A percentile compares a stretch with the other conserved stretches of the same genome.
Evolutionary conservation across 495 filamentous ascomycete species (phyloP).

Genomic region (Rostrohypoxylon terebratum): DNA sequence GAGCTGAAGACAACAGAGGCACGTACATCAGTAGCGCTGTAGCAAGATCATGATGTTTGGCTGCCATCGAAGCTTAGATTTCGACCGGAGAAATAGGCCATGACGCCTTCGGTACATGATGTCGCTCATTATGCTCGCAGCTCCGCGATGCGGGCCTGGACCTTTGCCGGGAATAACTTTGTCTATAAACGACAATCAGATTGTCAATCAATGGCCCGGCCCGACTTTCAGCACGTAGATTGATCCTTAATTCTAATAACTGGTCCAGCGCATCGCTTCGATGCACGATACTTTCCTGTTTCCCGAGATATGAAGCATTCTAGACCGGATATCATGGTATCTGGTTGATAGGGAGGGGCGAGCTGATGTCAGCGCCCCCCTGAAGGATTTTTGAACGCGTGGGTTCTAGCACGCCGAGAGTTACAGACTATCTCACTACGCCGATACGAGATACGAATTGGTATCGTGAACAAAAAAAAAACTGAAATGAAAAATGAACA

Average conservation of each 20-base stretch:
- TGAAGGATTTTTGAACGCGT: not conserved
- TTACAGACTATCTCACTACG: not conserved
- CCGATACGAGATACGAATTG: not conserved
- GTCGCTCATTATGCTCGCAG: not conserved
- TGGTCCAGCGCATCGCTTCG: not conserved
- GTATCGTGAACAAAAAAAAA: not conserved
- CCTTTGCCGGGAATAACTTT: not conserved
- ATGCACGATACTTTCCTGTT: not conserved
- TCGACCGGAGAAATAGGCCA: conserved; percentile 6
- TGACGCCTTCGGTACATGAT: not conserved
- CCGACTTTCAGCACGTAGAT: not conserved
- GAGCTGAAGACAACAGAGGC: conserved; percentile 17
- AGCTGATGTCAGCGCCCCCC: not conserved
- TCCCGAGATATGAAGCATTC: not conserved
- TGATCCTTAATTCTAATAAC: not conserved
- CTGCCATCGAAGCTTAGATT: not conserved
- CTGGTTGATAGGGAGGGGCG: not conserved
- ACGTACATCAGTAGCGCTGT: conserved; percentile 6
- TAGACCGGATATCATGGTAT: not conserved
- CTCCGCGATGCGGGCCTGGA: not conserved
- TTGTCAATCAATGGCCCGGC: not conserved
- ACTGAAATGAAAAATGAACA: not conserved
- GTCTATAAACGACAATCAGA: not conserved
- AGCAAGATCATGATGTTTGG: not conserved
- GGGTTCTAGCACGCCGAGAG: not conserved